phyloP scores from a whole-genome alignment of 1,139 yeast species.

The Hansenula anomala region DNA sequence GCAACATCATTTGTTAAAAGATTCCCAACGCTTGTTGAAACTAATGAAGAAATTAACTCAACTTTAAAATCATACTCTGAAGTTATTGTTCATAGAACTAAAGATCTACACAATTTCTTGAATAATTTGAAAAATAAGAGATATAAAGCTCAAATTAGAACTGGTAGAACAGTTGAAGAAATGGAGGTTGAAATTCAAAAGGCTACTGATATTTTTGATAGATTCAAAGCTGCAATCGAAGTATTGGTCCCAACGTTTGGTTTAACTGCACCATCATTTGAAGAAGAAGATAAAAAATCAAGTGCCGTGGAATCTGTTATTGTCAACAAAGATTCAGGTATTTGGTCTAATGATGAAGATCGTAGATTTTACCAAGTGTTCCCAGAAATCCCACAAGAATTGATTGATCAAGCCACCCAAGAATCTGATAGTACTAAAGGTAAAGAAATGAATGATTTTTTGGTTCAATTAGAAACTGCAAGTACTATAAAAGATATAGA shows the following conservation, averaged over 20 bases:
- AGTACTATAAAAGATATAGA: conserved; percentile 51
- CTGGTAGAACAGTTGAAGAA: conserved; percentile 61
- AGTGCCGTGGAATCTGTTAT: conserved; percentile 10
- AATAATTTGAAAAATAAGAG: conserved; percentile 35
- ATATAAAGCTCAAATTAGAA: conserved; percentile 54
- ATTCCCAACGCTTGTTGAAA: conserved; percentile 32
- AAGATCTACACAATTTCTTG: conserved; percentile 31
- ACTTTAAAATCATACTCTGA: conserved; percentile 39
- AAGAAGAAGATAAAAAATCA: conserved; percentile 16
- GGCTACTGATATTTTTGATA: conserved; percentile 35
- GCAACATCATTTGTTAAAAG: conserved; percentile 50
- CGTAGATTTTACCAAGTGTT: conserved; percentile 53
- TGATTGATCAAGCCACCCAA: conserved; percentile 10
- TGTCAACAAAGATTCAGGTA: conserved; percentile 30
- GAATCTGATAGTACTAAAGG: conserved; percentile 26
- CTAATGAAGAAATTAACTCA: conserved; percentile 19
- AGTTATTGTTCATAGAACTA: conserved; percentile 36
- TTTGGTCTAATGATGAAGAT: conserved; percentile 70
- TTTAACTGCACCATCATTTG: conserved; percentile 26
- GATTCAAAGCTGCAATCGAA: conserved; percentile 40
- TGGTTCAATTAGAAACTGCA: conserved; percentile 40
- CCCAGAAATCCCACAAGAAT: conserved; percentile 29
- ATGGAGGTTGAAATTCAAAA: conserved; percentile 39
- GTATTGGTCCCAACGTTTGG: conserved; percentile 40
- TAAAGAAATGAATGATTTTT: conserved; percentile 40